Percentiles rank a stretch among this genome's conserved stretches.
Conservation (phyloP, 441 rosid genomes). For the Erodium trifolium region DNA sequence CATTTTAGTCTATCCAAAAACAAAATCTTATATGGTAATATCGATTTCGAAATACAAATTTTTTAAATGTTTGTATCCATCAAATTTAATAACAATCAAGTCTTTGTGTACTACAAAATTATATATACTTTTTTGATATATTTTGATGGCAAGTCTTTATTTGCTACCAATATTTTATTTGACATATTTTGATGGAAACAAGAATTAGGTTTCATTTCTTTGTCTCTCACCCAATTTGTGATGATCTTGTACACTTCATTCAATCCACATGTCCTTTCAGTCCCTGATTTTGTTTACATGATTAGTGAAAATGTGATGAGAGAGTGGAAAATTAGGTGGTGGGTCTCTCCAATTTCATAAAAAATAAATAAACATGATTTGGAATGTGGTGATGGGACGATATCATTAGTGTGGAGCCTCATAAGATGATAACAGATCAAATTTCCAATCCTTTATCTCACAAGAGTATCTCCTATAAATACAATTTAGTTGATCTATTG, state of each 20-base stretch:
- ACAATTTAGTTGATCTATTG: too few relatives aligned
- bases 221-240: not conserved
- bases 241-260: not conserved
- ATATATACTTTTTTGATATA: too few relatives aligned
- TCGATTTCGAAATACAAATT: too few relatives aligned
- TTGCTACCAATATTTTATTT: too few relatives aligned
- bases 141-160: too few relatives aligned
- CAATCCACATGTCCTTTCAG: conserved; percentile 7
- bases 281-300: conserved; percentile 29
- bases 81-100: too few relatives aligned
- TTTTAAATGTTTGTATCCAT: too few relatives aligned
- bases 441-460: too few relatives aligned
- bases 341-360: conserved; percentile 16
- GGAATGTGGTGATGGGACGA: conserved; percentile 37
- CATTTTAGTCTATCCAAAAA: not conserved
- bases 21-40: too few relatives aligned
- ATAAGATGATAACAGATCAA: too few relatives aligned
- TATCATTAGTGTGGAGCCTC: conserved; percentile 42
- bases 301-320: conserved; percentile 23
- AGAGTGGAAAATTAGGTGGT: not conserved
- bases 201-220: conserved; percentile 9
- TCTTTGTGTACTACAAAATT: too few relatives aligned
- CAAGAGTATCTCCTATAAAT: too few relatives aligned
- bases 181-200: not conserved
- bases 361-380: conserved; percentile 23